Percentiles rank a stretch among this genome's conserved stretches.
phyloP scores from a whole-genome alignment of 1,284 basidiomycete genomes.

The Microbotryum lychnidis-dioicae region DNA sequence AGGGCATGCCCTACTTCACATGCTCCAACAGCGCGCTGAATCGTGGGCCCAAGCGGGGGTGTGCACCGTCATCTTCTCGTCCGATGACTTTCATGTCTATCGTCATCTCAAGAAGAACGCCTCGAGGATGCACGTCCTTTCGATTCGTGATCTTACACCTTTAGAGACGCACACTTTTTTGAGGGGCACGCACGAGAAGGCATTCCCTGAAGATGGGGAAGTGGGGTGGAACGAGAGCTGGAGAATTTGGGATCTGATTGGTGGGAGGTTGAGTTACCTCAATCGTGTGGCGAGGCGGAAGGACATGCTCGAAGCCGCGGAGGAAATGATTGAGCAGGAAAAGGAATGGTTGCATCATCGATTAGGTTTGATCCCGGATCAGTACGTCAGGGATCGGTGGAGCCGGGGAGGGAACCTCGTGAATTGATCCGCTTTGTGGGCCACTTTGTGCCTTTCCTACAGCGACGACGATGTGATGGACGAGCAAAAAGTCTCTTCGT shows the following conservation, averaged over 20 bases:
- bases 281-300: conserved; percentile 21
- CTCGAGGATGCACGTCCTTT: conserved; percentile 50
- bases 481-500: conserved; percentile 34
- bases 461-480: conserved; percentile 31
- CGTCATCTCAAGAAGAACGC: conserved; percentile 29
- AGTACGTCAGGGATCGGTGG: conserved; percentile 25
- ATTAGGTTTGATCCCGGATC: conserved; percentile 32
- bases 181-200: conserved; percentile 9
- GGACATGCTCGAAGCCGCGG: conserved; percentile 28
- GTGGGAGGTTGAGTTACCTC: conserved; percentile 29
- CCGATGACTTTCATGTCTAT: conserved; percentile 46
- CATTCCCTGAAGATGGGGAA: conserved; percentile 22
- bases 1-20: conserved; percentile 64
- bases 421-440: background rate
- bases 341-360: conserved; percentile 32
- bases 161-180: conserved; percentile 48
- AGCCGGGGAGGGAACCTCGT: background rate
- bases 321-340: conserved; percentile 29
- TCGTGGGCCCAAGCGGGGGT: conserved; percentile 48
- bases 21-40: conserved; percentile 75
- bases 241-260: conserved; percentile 28
- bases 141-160: conserved; percentile 60
- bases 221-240: background rate
- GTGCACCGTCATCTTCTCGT: conserved; percentile 52
- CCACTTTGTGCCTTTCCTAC: background rate